Percentiles rank a stretch among this genome's conserved stretches.
phyloP scores from a whole-genome alignment of 2,329 filamentous ascomycete species.

The Alternaria rosae region DNA sequence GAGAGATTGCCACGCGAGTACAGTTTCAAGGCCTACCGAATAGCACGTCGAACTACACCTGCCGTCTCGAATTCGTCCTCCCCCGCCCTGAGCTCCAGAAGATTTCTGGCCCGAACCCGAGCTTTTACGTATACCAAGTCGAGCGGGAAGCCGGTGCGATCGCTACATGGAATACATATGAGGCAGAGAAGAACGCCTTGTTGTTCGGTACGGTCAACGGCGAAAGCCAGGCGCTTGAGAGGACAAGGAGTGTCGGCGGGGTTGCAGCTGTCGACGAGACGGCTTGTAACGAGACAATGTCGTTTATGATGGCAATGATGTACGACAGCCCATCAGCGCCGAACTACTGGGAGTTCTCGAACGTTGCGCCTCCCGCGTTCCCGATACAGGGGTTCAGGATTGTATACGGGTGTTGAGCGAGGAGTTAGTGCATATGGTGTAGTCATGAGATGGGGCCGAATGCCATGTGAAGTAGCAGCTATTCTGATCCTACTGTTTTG shows the following conservation, averaged over 20 bases:
- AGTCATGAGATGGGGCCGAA: background rate
- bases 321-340: conserved; percentile 25
- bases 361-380: conserved; percentile 31
- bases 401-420: conserved; percentile 33
- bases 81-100: conserved; percentile 18
- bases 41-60: conserved; percentile 21
- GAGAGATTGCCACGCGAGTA: conserved; percentile 37
- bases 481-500: background rate
- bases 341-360: conserved; percentile 41
- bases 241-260: conserved; percentile 23
- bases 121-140: conserved; percentile 38
- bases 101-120: conserved; percentile 30
- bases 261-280: conserved; percentile 25
- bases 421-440: background rate
- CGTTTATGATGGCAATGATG: conserved; percentile 40
- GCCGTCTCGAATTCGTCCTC: conserved; percentile 38
- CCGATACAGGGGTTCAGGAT: conserved; percentile 40
- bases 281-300: conserved; percentile 37
- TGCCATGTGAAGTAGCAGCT: background rate
- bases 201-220: conserved; percentile 36
- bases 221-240: conserved; percentile 20
- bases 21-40: conserved; percentile 27
- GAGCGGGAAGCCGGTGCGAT: conserved; percentile 15
- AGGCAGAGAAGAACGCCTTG: conserved; percentile 8
- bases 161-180: conserved; percentile 35